Base-by-base conservation (phyloP, 305 asterid genomes). In the Fraxinus floribunda region DNA sequence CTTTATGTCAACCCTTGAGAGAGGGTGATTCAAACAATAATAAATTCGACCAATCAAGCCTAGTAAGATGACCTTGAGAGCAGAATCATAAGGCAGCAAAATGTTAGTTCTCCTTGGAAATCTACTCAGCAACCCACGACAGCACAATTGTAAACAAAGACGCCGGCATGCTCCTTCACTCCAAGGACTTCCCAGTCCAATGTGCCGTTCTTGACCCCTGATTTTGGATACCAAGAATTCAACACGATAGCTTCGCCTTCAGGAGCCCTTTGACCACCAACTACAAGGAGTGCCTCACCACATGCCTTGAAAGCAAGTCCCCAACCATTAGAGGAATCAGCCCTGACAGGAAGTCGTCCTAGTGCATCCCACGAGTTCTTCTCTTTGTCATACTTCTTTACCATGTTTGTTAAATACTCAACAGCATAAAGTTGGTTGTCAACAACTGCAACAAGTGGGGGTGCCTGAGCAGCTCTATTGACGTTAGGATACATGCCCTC, bases 361-460 rank as follows among this genome's bases (percentile, higher is more conserved):
- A 93, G 80, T 36, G 90, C 91, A 5, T 87, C 90, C 98, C 98
- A 94, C 0, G 88, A 68, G 85, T 93, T 93, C 35, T 80, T 81
- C 38, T 70, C 88, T 83, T 91, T 91, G 86, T 87, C 79, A 84
- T 94, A 93, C 85, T 87, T 92, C 91, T 90, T 94, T 77, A 94
- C 93, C 97, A 91, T 92, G 85, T 94, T 94, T 68, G 94, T 91
- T 52, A 83, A 83, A 87, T 93, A 93, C 82, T 93, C 97, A 46
- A 93, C 92, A 3, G 91, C 97, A 72, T 91, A 94, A 20, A 93
- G 93, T 80, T 88, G 88, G 86, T 94, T 88, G 46, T 89, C 87
- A 68, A 93, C 97, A 32, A 94, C 98, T 34, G 98, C 98, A 62
- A 94, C 95, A 44, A 94, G 97, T 9, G 98, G 98, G 18, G 97